Percentiles rank a stretch among this genome's conserved stretches.
These are phyloP conservation scores for Atkinsonella texensis DNA, from an alignment of 2,329 filamentous ascomycete species.

Conservation along the genomic window DNA sequence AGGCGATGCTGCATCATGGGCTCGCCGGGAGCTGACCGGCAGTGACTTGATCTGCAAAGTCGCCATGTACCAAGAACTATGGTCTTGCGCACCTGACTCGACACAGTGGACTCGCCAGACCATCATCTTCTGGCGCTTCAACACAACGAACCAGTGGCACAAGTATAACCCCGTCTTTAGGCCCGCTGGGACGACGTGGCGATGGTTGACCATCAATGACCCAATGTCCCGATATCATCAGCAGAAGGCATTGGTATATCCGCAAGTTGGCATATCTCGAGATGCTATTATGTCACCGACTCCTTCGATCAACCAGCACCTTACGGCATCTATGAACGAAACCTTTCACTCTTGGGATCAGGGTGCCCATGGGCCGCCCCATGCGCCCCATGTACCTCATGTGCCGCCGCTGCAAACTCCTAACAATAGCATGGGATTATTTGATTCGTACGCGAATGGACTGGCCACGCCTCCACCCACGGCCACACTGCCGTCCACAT, in stretches of 20 bases:
- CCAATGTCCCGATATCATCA: conserved; percentile 47
- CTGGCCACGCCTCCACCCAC: conserved; percentile 46
- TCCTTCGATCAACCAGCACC: conserved; percentile 36
- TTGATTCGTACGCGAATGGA: conserved; percentile 39
- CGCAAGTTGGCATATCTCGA: conserved; percentile 19
- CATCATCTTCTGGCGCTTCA: conserved; percentile 53
- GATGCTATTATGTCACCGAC: conserved; percentile 43
- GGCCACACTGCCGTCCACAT: conserved; percentile 35
- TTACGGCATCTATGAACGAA: conserved; percentile 45
- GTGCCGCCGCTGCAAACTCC: conserved; percentile 22
- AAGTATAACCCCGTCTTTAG: conserved; percentile 36
- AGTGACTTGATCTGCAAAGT: conserved; percentile 48
- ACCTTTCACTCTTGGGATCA: conserved; percentile 40
- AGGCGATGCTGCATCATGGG: conserved; percentile 27
- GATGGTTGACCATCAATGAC: conserved; percentile 49
- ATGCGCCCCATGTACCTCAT: conserved; percentile 18
- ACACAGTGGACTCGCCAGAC: conserved; percentile 43
- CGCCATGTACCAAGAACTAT: conserved; percentile 57
- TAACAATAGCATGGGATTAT: conserved; percentile 25
- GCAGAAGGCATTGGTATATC: conserved; percentile 30
- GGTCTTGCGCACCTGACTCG: conserved; percentile 38
- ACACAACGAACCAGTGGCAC: conserved; percentile 38
- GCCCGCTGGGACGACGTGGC: conserved; percentile 44
- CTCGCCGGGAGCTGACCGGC: conserved; percentile 30
- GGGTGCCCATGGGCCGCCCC: conserved; percentile 3